Evolutionary conservation across 75 land plant species (phyloP).

Genomic region (Sequoia sempervirens): DNA sequence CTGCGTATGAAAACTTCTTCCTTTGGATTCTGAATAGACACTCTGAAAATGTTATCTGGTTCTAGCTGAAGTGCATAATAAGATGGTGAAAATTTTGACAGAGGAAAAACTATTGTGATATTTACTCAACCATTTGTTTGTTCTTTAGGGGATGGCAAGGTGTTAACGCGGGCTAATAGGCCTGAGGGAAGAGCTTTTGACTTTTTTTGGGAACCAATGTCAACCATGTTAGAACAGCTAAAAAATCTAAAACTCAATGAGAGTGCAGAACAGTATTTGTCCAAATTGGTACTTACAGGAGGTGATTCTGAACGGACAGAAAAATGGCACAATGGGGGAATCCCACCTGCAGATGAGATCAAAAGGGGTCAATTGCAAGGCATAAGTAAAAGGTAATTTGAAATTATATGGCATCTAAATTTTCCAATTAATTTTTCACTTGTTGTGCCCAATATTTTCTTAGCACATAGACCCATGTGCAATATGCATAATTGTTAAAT

Average conservation of each 20-base stretch:
- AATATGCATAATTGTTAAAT: neutral
- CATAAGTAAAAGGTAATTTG: conserved; percentile 56
- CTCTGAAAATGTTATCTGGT: neutral
- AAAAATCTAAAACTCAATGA: conserved; percentile 47
- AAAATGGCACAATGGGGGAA: conserved; percentile 64
- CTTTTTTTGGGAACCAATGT: conserved; percentile 75
- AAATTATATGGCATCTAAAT: neutral
- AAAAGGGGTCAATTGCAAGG: conserved; percentile 83
- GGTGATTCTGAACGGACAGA: conserved; percentile 47
- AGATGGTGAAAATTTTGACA: conserved; percentile 1
- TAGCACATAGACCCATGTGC: neutral
- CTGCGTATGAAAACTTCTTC: conserved; percentile 46
- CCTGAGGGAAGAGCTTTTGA: conserved; percentile 69
- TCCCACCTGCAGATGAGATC: conserved; percentile 66
- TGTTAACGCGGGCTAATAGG: conserved; percentile 59
- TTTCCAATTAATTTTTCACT: neutral
- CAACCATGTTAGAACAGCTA: conserved; percentile 83
- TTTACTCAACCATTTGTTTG: neutral
- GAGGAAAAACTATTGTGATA: neutral
- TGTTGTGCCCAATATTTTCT: neutral
- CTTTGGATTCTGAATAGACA: neutral
- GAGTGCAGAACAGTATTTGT: conserved; percentile 62
- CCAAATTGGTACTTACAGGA: conserved; percentile 40
- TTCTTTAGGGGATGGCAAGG: conserved; percentile 59
- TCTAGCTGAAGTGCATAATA: neutral